phyloP scores from a whole-genome alignment of 192 early-diverging fungal species.

The Mortierella alpina region DNA sequence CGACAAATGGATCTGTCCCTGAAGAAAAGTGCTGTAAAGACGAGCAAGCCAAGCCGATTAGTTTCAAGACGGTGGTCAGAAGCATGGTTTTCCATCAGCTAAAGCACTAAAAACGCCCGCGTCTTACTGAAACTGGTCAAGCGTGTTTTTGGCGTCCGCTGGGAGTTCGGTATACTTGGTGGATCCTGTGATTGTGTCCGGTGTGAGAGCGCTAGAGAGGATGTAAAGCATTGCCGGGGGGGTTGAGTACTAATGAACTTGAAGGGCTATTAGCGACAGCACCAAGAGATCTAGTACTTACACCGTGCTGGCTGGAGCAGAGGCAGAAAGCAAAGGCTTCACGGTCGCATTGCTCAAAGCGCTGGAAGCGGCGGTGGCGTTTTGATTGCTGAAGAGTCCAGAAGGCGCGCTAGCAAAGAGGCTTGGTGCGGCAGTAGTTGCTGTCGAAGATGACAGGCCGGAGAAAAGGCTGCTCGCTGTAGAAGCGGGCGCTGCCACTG shows the following conservation, averaged over 20 bases:
- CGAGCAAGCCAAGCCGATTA: not conserved
- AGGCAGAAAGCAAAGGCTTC: conserved; percentile 14
- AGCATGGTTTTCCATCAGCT: not conserved
- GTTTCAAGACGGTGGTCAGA: not conserved
- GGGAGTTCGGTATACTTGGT: conserved; percentile 54
- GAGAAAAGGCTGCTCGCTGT: conserved; percentile 13
- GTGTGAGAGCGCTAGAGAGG: conserved; percentile 27
- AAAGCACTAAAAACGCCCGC: not conserved
- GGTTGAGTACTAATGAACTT: not conserved
- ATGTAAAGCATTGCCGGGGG: not conserved
- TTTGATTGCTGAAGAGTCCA: conserved; percentile 21
- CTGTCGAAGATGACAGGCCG: not conserved
- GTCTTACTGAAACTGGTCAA: conserved; percentile 52
- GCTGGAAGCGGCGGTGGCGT: conserved; percentile 21
- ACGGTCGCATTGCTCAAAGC: conserved; percentile 23
- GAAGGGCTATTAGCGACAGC: not conserved
- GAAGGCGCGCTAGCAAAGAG: conserved; percentile 25
- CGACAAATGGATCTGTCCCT: conserved; percentile 47
- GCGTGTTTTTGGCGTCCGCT: conserved; percentile 40
- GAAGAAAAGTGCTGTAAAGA: conserved; percentile 25
- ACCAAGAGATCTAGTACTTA: not conserved
- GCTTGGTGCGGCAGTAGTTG: conserved; percentile 18
- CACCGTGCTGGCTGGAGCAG: conserved; percentile 11
- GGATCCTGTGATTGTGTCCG: conserved; percentile 49
- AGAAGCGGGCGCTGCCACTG: conserved; percentile 1